Conservation (phyloP, 2,329 filamentous ascomycete genomes). For the Neopestalotiopsis sp. region DNA sequence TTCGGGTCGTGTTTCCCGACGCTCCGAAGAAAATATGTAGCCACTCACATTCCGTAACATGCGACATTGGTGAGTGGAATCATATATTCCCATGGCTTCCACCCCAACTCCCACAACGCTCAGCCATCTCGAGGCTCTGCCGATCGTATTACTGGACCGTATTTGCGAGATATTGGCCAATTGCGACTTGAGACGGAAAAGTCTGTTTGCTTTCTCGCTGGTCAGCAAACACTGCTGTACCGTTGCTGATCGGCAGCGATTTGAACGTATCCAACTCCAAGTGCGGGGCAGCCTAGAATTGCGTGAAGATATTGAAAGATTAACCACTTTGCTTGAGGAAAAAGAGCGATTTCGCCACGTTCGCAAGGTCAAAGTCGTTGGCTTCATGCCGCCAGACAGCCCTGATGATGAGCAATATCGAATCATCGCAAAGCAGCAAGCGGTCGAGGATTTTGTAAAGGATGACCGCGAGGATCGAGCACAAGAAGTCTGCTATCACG, state of each 20-base stretch:
- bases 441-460: background rate
- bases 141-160: background rate
- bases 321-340: background rate
- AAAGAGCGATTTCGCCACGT: background rate
- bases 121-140: background rate
- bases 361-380: background rate
- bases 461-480: background rate
- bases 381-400: background rate
- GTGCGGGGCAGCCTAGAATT: background rate
- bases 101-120: background rate
- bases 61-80: too few species aligned
- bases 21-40: too few species aligned
- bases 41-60: too few species aligned
- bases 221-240: background rate
- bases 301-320: background rate
- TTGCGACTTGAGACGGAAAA: background rate
- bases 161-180: background rate
- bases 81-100: too few species aligned
- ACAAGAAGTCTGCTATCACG: background rate
- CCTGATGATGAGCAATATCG: too few species aligned
- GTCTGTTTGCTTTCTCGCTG: slow-evolving; percentile 7
- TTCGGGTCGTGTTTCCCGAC: too few species aligned
- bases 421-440: too few species aligned
- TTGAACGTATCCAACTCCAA: background rate
- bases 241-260: background rate